Base-by-base conservation (phyloP, 176 grass and related monocot species). In the Bromus sterilis region DNA sequence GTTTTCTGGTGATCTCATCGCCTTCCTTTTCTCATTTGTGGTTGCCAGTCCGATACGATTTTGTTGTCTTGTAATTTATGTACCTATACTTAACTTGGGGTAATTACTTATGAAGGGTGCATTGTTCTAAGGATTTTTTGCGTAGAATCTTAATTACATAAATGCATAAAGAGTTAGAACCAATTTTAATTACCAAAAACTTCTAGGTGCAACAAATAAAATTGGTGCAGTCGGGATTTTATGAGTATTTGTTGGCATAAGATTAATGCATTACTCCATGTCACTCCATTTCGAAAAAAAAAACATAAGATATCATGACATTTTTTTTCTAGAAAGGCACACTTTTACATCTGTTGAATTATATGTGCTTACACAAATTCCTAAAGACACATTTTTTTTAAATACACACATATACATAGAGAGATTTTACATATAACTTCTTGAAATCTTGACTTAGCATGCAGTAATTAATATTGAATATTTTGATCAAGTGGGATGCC, bases 1-100 rank as follows among this genome's bases (percentile, higher is more conserved):
- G 57, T 86, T 82, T 71, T 74, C 59, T 57, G 12, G 29, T 82
- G 74, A 86, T 58, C 83, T 89, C 78, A 74, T 78, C 37, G n/a
- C 56, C 79, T 56, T 86, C 44, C 68, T 78, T 72, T 78, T 78
- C 24, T 65, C 37, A 51, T 67, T 49, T 67, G 20, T 74, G 83
- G 29, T 71, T 82, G 72, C 29, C 64, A 35, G 43, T 85, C 77
- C 56, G 78, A 73, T 81, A 76, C 62, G 43, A 8, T 56, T 56
- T 46, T 78, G 65, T 82, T 64, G 65, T 46, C 56, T 73, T 78
- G 35, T 78, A 16, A 66, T 46, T 73, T 89, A 23, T 69, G 35
- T 71, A 80, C 49, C 55, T 32, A 78, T n/a, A n/a, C n/a, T n/a
- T n/a, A 34, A 83, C 59, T 74, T 66, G 75, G 31, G 70, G 13